Conservation (phyloP, 2,329 filamentous ascomycete species). For the Neofusicoccum umdonicola region DNA sequence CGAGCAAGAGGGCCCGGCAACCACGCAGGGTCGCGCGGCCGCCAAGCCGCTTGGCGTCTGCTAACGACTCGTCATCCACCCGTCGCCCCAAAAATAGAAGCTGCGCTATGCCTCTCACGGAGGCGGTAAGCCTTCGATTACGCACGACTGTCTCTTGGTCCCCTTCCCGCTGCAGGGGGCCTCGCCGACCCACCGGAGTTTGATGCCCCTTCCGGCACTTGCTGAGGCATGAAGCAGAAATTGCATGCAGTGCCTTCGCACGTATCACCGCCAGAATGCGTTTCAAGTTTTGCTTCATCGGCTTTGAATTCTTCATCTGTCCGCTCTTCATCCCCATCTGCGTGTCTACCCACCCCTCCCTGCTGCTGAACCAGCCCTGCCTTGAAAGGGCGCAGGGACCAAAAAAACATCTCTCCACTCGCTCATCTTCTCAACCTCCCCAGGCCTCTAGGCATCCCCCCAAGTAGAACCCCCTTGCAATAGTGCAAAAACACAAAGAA, state of each 20-base stretch:
- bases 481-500: neutral
- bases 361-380: slow-evolving; percentile 1
- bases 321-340: neutral
- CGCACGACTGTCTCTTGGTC: neutral
- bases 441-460: neutral
- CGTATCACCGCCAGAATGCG: neutral
- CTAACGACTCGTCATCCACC: neutral
- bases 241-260: neutral
- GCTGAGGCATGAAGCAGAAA: slow-evolving; percentile 1
- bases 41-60: neutral
- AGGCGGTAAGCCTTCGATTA: slow-evolving; percentile 5
- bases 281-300: slow-evolving; percentile 13
- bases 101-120: neutral
- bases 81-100: neutral
- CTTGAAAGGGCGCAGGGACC: neutral
- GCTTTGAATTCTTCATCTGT: slow-evolving; percentile 7
- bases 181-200: neutral
- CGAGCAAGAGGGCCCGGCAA: too few species aligned
- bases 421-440: neutral
- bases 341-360: neutral
- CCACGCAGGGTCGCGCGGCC: neutral
- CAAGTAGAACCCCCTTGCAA: neutral
- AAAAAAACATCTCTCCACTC: neutral
- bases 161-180: slow-evolving; percentile 8
- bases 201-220: neutral